phyloP scores from a whole-genome alignment of 495 filamentous ascomycete genomes.

The Penicillium mononematosum region DNA sequence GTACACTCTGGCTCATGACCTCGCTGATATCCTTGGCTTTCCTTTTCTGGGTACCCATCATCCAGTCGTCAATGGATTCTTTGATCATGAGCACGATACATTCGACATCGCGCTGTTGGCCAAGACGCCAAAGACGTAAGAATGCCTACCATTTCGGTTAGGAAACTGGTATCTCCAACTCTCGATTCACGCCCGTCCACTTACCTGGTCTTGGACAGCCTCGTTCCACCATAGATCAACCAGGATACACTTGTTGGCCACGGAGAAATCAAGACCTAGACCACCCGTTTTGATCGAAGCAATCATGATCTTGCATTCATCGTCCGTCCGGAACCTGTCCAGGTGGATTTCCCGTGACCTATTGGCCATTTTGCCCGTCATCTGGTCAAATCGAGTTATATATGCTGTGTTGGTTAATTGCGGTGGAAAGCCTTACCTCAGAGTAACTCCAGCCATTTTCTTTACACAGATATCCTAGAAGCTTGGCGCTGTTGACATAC shows the following conservation, averaged over 20 bases:
- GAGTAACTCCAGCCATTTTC: neutral
- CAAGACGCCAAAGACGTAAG: constrained; percentile 2
- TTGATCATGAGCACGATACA: neutral
- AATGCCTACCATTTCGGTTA: neutral
- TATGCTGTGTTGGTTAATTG: no score
- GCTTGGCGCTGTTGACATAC: neutral
- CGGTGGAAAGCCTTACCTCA: neutral
- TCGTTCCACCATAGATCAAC: constrained; percentile 2
- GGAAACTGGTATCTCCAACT: no score
- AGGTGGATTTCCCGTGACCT: neutral
- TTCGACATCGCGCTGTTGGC: constrained; percentile 1
- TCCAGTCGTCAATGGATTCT: neutral
- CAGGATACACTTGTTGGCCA: constrained; percentile 1
- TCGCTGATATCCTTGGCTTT: constrained; percentile 1
- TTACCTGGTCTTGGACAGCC: neutral
- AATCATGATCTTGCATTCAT: neutral
- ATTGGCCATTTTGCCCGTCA: neutral
- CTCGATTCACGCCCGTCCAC: neutral
- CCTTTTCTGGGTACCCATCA: neutral
- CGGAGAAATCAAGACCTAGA: neutral
- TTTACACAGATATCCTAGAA: neutral
- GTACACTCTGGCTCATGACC: neutral
- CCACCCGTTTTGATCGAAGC: constrained; percentile 1
- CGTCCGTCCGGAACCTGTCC: neutral
- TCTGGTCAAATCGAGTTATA: neutral